Evolutionary conservation across 2,329 filamentous ascomycete genomes (phyloP), one percentile per base, ranked within the genome.

Genomic region (Alternaria arbusti): DNA sequence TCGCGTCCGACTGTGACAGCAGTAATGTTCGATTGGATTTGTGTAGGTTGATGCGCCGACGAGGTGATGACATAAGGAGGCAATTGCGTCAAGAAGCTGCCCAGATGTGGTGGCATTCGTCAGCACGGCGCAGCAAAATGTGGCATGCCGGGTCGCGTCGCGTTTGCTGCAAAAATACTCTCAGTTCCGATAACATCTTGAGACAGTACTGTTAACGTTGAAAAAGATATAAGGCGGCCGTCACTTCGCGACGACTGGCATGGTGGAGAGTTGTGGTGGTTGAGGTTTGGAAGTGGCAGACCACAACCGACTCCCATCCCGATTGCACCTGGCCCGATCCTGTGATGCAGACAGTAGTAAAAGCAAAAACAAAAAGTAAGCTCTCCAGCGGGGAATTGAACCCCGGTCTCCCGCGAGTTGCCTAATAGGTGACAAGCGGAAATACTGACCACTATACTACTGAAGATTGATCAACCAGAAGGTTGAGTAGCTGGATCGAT

Each of bases 381-480:
- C 54, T 62, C 60, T 62, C 60, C 55, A 57, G 47, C 61, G 57
- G 61, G 50, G 51, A 63, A 60, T 64, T 52, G 60, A 64, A 63
- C 60, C 44, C 61, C 50, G 61, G 61, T 49, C 61, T 59, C 61
- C 61, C 30, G 61, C 57, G 61, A 40, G 28, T 30, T 65, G 59
- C 49, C 25, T 12, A 3, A 36, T 45, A n/a, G 40, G 43, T 65
- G 63, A 65, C 63, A 63, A 65, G 63, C 59, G 54, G 63, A 56
- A 63, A 65, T 65, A 65, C 63, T 63, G 60, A 65, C 63, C 59
- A 65, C 63, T 65, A 65, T 65, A 63, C 59, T 55, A 65, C 54
- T 50, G 52, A 58, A 65, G 63, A 65, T 56, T 49, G 44, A 23
- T n/a, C 46, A 40, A 46, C 49, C 43, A 20, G 54, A 28, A 2